Percentiles rank a stretch among this genome's conserved stretches.
Conservation (phyloP, 1,284 basidiomycete species). For the Ustilago trichophora region DNA sequence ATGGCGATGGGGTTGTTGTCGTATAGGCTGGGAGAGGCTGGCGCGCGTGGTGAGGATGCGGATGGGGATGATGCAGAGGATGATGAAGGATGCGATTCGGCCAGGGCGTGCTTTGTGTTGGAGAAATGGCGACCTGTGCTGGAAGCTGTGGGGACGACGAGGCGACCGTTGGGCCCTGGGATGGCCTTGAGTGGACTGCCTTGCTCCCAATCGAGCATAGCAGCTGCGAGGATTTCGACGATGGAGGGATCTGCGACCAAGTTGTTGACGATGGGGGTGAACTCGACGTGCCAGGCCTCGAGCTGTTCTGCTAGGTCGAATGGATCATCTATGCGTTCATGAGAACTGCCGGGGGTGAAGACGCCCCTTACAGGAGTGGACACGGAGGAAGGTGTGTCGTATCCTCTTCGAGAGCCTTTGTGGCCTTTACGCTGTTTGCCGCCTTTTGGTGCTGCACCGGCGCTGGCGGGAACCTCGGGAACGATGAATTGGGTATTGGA, state of each 20-base stretch:
- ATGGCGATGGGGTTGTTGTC: constrained; percentile 26
- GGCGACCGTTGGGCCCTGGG: constrained; percentile 16
- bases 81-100: constrained; percentile 8
- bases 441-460: constrained; percentile 12
- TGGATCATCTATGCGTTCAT: constrained; percentile 42
- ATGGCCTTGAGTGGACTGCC: constrained; percentile 39
- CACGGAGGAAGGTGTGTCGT: constrained; percentile 29
- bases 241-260: constrained; percentile 43
- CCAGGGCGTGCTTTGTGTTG: constrained; percentile 5
- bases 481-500: constrained; percentile 47
- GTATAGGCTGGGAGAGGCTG: constrained; percentile 8
- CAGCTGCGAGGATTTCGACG: constrained; percentile 30
- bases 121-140: neutral
- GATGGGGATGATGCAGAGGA: constrained; percentile 28
- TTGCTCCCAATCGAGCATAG: constrained; percentile 47
- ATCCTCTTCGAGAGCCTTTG: constrained; percentile 26
- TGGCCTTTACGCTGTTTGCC: constrained; percentile 39
- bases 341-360: constrained; percentile 28
- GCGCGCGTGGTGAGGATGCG: constrained; percentile 15
- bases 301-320: constrained; percentile 51
- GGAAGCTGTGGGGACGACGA: constrained; percentile 22
- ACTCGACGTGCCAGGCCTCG: constrained; percentile 65
- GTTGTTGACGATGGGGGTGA: constrained; percentile 57
- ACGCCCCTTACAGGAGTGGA: constrained; percentile 30
- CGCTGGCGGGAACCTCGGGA: constrained; percentile 43